A percentile compares a stretch with the other conserved stretches of the same genome.
Evolutionary conservation across 164 flowering plant species (phyloP).

Genomic region (Vitis rotundifolia): DNA sequence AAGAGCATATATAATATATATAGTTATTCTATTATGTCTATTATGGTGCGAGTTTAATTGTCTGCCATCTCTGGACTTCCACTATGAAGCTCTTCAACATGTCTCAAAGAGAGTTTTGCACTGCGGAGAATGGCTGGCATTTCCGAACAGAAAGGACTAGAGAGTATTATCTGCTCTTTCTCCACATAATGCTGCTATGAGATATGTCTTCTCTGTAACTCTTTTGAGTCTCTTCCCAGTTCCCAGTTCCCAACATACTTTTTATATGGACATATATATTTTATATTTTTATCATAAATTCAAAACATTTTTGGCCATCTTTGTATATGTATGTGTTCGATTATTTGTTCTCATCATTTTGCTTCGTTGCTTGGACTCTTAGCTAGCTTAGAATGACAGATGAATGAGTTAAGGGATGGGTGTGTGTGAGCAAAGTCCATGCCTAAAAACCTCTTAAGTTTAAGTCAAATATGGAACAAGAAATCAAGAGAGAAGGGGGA

Average conservation of each 20-base stretch:
- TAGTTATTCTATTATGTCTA: neutral
- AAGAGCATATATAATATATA: neutral
- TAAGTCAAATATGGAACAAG: neutral
- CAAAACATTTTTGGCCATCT: slow-evolving; percentile 12
- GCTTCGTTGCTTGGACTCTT: too few relatives aligned
- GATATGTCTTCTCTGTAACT: neutral
- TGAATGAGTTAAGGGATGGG: too few relatives aligned
- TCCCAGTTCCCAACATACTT: neutral
- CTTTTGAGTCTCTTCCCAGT: neutral
- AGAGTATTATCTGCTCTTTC: too few relatives aligned
- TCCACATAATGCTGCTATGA: neutral
- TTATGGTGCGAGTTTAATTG: neutral
- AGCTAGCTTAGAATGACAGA: too few relatives aligned
- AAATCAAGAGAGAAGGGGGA: neutral
- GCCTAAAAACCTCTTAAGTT: too few relatives aligned
- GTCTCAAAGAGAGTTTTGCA: too few relatives aligned
- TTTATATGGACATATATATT: slow-evolving; percentile 10
- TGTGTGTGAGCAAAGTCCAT: too few relatives aligned
- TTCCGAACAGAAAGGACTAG: too few relatives aligned
- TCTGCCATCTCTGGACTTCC: neutral
- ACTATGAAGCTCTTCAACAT: neutral
- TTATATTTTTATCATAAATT: slow-evolving; percentile 11
- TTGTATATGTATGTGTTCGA: neutral
- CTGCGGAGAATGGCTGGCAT: neutral
- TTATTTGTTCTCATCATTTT: too few relatives aligned